These are phyloP conservation scores for Panicum miliaceum DNA, from an alignment of 176 grass and related monocot species.

Conservation along the genomic window DNA sequence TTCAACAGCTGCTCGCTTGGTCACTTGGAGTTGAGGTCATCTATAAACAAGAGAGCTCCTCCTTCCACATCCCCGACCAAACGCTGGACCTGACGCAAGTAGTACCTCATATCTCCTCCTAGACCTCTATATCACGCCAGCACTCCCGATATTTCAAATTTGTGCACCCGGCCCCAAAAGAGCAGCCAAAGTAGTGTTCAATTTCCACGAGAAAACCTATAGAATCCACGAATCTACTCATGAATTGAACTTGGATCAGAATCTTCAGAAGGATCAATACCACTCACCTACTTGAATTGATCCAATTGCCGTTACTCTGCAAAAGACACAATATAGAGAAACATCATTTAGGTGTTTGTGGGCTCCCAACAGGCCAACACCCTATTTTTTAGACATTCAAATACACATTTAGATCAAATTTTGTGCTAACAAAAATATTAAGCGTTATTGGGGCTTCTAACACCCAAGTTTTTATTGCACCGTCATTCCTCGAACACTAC, in stretches of 20 bases:
- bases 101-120: slow-evolving; percentile 81
- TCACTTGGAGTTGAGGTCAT: slow-evolving; percentile 85
- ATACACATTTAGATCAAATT: background rate
- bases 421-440: background rate
- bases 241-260: slow-evolving; percentile 41
- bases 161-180: slow-evolving; percentile 35
- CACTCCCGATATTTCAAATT: slow-evolving; percentile 52
- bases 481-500: background rate
- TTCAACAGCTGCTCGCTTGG: slow-evolving; percentile 34
- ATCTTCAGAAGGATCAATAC: slow-evolving; percentile 44
- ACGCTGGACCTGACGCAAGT: slow-evolving; percentile 64
- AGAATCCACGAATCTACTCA: slow-evolving; percentile 26
- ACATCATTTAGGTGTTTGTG: background rate
- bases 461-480: background rate
- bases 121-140: slow-evolving; percentile 54
- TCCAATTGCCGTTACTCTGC: slow-evolving; percentile 49
- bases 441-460: background rate
- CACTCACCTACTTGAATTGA: slow-evolving; percentile 58
- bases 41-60: slow-evolving; percentile 68
- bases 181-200: slow-evolving; percentile 45
- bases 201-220: slow-evolving; percentile 41
- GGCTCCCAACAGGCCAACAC: background rate
- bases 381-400: background rate
- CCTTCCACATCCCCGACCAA: slow-evolving; percentile 78
- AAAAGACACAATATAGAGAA: background rate